Conservation (phyloP, 1,284 basidiomycete species). For the Naganishia sp. region DNA sequence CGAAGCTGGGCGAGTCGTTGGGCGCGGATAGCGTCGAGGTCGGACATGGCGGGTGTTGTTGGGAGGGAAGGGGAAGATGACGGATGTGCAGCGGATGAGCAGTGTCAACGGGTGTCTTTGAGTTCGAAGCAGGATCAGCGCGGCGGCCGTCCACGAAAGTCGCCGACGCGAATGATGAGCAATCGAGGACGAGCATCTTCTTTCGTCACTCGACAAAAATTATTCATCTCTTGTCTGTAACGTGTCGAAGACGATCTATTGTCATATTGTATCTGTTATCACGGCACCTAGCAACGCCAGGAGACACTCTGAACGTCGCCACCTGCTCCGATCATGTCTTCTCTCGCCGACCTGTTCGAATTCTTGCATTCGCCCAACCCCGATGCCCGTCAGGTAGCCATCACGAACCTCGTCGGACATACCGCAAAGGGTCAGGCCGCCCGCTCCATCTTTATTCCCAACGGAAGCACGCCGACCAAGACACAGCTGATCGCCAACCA, state of each 20-base stretch:
- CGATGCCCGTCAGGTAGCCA: conserved; percentile 80
- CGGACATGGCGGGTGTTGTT: conserved; percentile 2
- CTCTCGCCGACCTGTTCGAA: conserved; percentile 67
- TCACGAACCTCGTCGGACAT: conserved; percentile 78
- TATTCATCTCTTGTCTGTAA: neutral
- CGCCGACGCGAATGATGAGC: conserved; percentile 7
- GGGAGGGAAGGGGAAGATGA: neutral
- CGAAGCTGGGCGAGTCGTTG: conserved; percentile 28
- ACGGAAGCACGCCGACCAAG: conserved; percentile 42
- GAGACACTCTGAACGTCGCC: neutral
- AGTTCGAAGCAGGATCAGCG: neutral
- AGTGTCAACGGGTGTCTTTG: neutral
- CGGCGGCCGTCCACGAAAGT: no score
- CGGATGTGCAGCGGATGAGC: neutral
- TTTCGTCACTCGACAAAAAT: conserved; percentile 1
- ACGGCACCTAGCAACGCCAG: neutral
- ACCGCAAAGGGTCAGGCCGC: conserved; percentile 71
- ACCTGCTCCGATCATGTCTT: conserved; percentile 42
- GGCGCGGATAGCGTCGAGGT: conserved; percentile 25
- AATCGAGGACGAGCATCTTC: conserved; percentile 14
- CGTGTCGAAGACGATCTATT: neutral
- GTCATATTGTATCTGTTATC: no score
- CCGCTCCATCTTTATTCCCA: conserved; percentile 70
- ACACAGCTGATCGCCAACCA: conserved; percentile 31
- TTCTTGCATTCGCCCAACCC: conserved; percentile 86